phyloP scores from a whole-genome alignment of 2,329 filamentous ascomycete genomes.

The Fusarium lyarnte region DNA sequence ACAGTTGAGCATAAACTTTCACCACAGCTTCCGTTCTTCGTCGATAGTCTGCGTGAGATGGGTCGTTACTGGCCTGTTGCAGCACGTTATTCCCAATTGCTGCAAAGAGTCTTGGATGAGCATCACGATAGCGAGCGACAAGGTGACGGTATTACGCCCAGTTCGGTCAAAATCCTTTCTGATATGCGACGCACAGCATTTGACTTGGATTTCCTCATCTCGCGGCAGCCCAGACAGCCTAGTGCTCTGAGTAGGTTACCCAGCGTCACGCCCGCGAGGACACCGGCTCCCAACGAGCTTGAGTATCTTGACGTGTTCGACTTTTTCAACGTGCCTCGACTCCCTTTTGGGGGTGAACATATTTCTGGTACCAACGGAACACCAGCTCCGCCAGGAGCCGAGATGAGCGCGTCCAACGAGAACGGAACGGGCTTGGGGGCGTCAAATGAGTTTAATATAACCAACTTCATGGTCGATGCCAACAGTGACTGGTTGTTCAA shows the following conservation, averaged over 20 bases:
- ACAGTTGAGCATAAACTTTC: slow-evolving; percentile 87
- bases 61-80: slow-evolving; percentile 88
- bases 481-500: slow-evolving; percentile 81
- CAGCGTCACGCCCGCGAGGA: slow-evolving; percentile 69
- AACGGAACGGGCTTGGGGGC: slow-evolving; percentile 41
- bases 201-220: slow-evolving; percentile 90
- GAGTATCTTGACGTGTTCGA: slow-evolving; percentile 94
- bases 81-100: slow-evolving; percentile 79
- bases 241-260: slow-evolving; percentile 57
- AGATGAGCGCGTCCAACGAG: slow-evolving; percentile 44
- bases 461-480: slow-evolving; percentile 79
- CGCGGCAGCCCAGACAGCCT: slow-evolving; percentile 74
- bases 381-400: slow-evolving; percentile 35
- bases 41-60: slow-evolving; percentile 83
- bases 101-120: slow-evolving; percentile 86
- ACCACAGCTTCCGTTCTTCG: slow-evolving; percentile 81
- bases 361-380: slow-evolving; percentile 33
- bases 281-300: slow-evolving; percentile 81
- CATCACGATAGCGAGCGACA: slow-evolving; percentile 81
- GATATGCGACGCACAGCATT: slow-evolving; percentile 93
- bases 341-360: slow-evolving; percentile 62
- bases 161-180: slow-evolving; percentile 84
- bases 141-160: slow-evolving; percentile 79
- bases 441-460: slow-evolving; percentile 77
- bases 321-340: slow-evolving; percentile 89